Conservation (phyloP, 1,139 yeast species). For the Yamadazyma aaseri region DNA sequence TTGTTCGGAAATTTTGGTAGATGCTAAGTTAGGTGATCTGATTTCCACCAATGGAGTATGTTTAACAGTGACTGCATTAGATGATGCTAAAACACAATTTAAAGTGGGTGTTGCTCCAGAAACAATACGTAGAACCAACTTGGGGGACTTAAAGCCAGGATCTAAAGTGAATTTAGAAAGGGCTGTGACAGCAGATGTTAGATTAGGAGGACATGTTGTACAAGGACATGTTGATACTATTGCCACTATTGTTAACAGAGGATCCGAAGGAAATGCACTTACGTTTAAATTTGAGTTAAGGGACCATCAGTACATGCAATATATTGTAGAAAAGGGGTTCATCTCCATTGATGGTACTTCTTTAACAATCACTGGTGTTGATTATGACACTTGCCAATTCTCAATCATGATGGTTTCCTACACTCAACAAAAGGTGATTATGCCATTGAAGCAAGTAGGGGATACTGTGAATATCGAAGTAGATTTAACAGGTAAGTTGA, state of each 20-base stretch:
- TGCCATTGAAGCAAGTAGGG: slow-evolving; percentile 64
- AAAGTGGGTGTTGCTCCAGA: slow-evolving; percentile 94
- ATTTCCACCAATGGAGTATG: slow-evolving; percentile 90
- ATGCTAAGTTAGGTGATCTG: slow-evolving; percentile 90
- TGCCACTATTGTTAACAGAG: slow-evolving; percentile 58
- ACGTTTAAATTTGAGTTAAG: slow-evolving; percentile 71
- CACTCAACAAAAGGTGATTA: slow-evolving; percentile 79
- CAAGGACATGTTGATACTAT: slow-evolving; percentile 97
- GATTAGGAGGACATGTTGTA: slow-evolving; percentile 96
- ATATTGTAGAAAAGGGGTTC: slow-evolving; percentile 91
- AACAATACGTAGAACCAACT: slow-evolving; percentile 76
- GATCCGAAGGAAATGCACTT: slow-evolving; percentile 75
- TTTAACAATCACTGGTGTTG: slow-evolving; percentile 82
- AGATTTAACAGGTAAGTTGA: slow-evolving; percentile 87
- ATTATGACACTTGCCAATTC: slow-evolving; percentile 55
- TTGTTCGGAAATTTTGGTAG: slow-evolving; percentile 63
- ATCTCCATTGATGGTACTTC: slow-evolving; percentile 92
- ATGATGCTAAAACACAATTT: slow-evolving; percentile 48
- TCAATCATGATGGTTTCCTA: slow-evolving; percentile 90
- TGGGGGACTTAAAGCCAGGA: slow-evolving; percentile 60
- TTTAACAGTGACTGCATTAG: slow-evolving; percentile 88
- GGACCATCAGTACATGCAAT: slow-evolving; percentile 63
- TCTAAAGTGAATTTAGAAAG: slow-evolving; percentile 82
- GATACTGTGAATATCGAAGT: slow-evolving; percentile 86
- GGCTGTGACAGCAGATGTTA: slow-evolving; percentile 76